These are phyloP conservation scores for Aspergillus floridensis DNA, from an alignment of 2,329 filamentous ascomycete genomes.

Conservation along the genomic window DNA sequence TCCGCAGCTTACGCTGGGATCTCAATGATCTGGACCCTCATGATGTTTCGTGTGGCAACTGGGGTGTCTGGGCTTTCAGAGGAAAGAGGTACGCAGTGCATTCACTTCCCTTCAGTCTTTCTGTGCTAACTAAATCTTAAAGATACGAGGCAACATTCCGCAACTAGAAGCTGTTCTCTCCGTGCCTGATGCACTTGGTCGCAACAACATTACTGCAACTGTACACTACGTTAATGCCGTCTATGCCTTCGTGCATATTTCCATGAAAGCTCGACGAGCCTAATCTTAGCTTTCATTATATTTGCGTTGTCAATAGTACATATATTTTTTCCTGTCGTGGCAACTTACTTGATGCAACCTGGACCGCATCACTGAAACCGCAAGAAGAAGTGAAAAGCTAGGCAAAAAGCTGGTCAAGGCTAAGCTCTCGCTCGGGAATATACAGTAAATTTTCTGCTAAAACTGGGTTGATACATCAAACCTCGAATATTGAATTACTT, in stretches of 20 bases:
- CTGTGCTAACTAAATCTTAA: background rate
- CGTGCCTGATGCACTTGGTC: background rate
- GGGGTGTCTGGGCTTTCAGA: conserved; percentile 95
- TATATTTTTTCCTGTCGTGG: background rate
- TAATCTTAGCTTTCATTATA: background rate
- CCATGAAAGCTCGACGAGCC: background rate
- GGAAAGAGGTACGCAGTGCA: conserved; percentile 76
- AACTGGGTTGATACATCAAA: background rate
- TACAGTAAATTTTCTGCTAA: background rate
- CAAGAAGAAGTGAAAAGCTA: background rate
- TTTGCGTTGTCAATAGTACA: no score
- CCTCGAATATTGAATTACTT: background rate
- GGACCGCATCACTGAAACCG: background rate
- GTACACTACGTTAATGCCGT: background rate
- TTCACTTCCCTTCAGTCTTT: background rate
- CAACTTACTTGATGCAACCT: background rate
- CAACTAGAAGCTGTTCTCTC: conserved; percentile 18
- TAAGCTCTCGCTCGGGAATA: background rate
- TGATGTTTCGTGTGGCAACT: conserved; percentile 93
- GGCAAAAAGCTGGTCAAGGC: background rate
- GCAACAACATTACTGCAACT: background rate
- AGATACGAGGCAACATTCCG: conserved; percentile 42
- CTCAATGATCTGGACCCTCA: conserved; percentile 92
- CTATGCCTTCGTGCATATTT: background rate
- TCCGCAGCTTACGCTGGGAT: conserved; percentile 94